Evolutionary conservation across 768 basidiomycete species (phyloP), one percentile per base, ranked within the genome.

Genomic region (Boletus rubropictus): DNA sequence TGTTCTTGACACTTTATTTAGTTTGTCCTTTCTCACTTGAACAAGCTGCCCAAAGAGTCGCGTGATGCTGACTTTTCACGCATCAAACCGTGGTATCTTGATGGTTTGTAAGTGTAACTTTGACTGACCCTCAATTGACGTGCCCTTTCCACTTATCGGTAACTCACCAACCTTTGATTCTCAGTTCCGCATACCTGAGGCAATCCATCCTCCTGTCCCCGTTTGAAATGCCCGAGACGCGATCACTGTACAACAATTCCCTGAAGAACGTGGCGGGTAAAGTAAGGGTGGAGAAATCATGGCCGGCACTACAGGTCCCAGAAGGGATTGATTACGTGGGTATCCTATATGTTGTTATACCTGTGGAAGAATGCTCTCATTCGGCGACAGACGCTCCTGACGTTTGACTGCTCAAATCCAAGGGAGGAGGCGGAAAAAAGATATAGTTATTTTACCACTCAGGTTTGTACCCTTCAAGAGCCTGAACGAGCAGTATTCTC

Each of bases 81-180:
- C 10, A 87, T 98, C 58, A 98, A 96, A 68, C 89, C 92, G 1
- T 98, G 96, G 96, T 96, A 94, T 65, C 78, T 98, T 10, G 95
- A 98, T 56, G 87, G 86, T 62, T 80, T 91, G 94, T 96, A 68
- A 61, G 89, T 70, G 9, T 37, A n/a, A 41, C 50, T 51, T 11
- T 29, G 17, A 32, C 20, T 14, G n/a, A 22, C 14, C 75, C 90
- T 5, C 24, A 25, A 8, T 34, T 33, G 90, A 94, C 55, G 81
- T 81, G 57, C 80, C 86, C 88, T 89, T 65, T 55, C 82, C 72
- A 12, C 38, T 32, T 39, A 47, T 51, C 4, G 22, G 20, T 21
- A 10, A 22, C 24, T 34, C 7, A 12, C 39, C 54, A 24, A 43
- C 20, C 8, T 17, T 33, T 21, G 29, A 18, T 20, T 22, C 39